Conservation (phyloP, 306 rosid species). For the Lotus japonicus region DNA sequence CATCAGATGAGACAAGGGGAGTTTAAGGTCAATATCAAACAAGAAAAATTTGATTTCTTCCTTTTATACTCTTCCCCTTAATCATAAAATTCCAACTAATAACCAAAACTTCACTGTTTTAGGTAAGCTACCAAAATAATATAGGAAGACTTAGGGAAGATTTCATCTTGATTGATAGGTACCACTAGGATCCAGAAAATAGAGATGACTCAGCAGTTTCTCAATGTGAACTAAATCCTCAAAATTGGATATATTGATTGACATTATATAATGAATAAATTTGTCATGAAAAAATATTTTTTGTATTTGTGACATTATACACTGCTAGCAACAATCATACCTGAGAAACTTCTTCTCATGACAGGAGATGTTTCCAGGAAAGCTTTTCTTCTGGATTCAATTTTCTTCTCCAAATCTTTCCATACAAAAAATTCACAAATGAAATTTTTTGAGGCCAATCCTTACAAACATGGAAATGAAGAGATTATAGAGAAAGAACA, state of each 20-base stretch:
- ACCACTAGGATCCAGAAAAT: conserved; percentile 17
- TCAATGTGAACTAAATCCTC: background rate
- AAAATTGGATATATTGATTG: background rate
- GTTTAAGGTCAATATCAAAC: conserved; percentile 26
- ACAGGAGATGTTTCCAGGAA: conserved; percentile 37
- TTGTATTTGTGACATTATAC: background rate
- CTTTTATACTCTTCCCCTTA: conserved; percentile 1
- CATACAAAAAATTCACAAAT: background rate
- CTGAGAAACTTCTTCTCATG: conserved; percentile 52
- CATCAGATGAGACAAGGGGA: too few species aligned
- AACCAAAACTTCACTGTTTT: conserved; percentile 19
- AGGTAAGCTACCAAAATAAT: conserved; percentile 73
- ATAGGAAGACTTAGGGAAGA: conserved; percentile 10
- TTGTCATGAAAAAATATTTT: background rate
- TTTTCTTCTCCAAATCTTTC: conserved; percentile 46
- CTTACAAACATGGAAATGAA: background rate
- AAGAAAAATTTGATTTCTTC: conserved; percentile 1
- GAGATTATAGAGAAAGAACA: background rate
- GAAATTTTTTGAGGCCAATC: background rate
- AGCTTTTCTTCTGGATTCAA: conserved; percentile 48
- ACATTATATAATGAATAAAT: background rate
- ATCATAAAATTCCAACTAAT: background rate
- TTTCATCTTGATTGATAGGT: conserved; percentile 17
- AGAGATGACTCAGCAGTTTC: conserved; percentile 8
- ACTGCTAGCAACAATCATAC: conserved; percentile 16